Base-by-base conservation (phyloP, 164 flowering plant species). In the Hamamelis virginiana region DNA sequence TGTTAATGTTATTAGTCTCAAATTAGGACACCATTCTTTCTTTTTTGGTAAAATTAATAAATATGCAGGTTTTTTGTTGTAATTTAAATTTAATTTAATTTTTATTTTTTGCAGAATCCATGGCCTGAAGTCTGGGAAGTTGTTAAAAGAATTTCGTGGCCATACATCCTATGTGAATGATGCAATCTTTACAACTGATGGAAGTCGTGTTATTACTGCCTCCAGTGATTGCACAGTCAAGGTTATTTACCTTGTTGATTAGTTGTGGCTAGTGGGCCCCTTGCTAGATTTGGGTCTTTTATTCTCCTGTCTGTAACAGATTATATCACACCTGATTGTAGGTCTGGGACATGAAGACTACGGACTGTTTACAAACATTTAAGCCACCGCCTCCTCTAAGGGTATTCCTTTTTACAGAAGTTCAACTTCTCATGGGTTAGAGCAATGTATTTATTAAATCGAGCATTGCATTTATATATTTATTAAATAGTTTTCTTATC, bases 171-270 rank as follows among this genome's bases (percentile, higher is more conserved):
- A 89, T 70, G 99, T 96, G 44, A 96, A 96, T 76, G 81, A 87
- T 87, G 99, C 97, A 48, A 89, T 91, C 62, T 91, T 93, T 83
- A 90, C 97, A 11, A 81, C 21, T 80, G 99, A 96, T 79, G 99
- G 99, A 43, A 69, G 77, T 76, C 98, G 97, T 75, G 80, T 96
- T 27, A 88, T 96, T 79, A 96, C 99, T 67, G 99, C 99, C 45
- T 96, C 99, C 43, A 96, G 99, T 86, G 99, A 96, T 79, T 86
- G 95, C 83, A 91, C 99, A 13, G 96, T 93, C 66, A 96, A 93
- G 90, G 99, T 89, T 59, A 45, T 73, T 74, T 52, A 15, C 19
- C 59, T 51, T 52, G 62, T 5, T 71, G n/a, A 28, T 58, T 11
- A 15, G 47, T 38, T 44, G 25, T 13, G 52, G 28, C 48, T 21